Percentiles rank a stretch among this genome's conserved stretches.
Conservation (phyloP, 257 asterid genomes). For the Jacaranda mimosifolia region DNA sequence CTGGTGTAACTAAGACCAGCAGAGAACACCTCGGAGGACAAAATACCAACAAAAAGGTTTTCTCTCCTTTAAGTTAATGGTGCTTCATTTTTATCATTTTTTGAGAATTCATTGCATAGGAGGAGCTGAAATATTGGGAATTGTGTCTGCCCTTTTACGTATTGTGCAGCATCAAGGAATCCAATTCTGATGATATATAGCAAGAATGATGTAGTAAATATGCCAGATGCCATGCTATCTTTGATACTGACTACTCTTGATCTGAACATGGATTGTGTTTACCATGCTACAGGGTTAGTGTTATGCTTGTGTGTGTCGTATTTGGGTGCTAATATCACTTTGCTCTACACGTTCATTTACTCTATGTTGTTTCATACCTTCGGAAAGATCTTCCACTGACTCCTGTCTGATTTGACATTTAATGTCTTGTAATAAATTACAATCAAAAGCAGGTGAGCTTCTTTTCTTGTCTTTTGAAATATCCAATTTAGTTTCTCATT, state of each 20-base stretch:
- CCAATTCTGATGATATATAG: constrained; percentile 5
- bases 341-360: not conserved
- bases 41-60: not conserved
- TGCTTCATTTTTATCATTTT: not conserved
- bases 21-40: not conserved
- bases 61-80: not conserved
- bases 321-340: not conserved
- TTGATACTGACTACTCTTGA: not conserved
- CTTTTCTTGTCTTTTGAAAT: not conserved
- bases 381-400: not conserved
- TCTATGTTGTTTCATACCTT: not conserved
- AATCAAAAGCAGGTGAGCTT: not conserved
- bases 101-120: constrained; percentile 2
- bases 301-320: not conserved
- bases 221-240: not conserved
- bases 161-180: constrained; percentile 1
- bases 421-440: not conserved
- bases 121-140: constrained; percentile 11
- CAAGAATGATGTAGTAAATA: constrained; percentile 14
- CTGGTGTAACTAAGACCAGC: not conserved
- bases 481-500: not conserved
- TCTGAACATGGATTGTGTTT: not conserved
- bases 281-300: not conserved
- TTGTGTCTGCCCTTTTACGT: not conserved
- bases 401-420: not conserved